phyloP scores from a whole-genome alignment of 345 rosid species.

The Microcos paniculata region DNA sequence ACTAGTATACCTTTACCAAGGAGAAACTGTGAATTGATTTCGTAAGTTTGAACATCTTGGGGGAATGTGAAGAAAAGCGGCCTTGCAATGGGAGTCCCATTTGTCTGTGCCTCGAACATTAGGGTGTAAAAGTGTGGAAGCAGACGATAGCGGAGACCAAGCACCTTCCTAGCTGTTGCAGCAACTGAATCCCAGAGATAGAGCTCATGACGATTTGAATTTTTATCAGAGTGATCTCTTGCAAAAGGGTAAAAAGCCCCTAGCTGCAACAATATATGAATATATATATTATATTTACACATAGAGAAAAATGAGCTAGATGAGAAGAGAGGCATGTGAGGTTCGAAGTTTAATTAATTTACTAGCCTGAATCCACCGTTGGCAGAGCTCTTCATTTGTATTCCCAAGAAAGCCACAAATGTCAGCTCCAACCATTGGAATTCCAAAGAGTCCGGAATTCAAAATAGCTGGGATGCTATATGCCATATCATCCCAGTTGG shows the following conservation, averaged over 20 bases:
- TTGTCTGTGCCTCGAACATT: slow-evolving; percentile 57
- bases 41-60: slow-evolving; percentile 48
- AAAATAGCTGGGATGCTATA: slow-evolving; percentile 58
- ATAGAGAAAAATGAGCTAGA: no score
- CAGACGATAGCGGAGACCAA: slow-evolving; percentile 61
- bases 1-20: slow-evolving; percentile 61
- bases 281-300: not conserved
- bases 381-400: slow-evolving; percentile 72
- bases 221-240: slow-evolving; percentile 56
- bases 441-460: slow-evolving; percentile 70
- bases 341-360: no score
- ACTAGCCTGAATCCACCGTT: slow-evolving; percentile 74
- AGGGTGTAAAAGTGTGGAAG: slow-evolving; percentile 73
- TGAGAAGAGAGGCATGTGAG: no score
- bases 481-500: slow-evolving; percentile 67
- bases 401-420: slow-evolving; percentile 59
- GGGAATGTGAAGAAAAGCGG: slow-evolving; percentile 81
- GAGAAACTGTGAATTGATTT: slow-evolving; percentile 51
- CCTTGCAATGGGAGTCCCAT: slow-evolving; percentile 68
- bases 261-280: slow-evolving; percentile 36
- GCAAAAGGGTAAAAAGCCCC: slow-evolving; percentile 87
- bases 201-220: slow-evolving; percentile 53
- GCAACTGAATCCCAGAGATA: slow-evolving; percentile 81
- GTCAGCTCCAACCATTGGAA: slow-evolving; percentile 88
- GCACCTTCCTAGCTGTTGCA: slow-evolving; percentile 58